Evolutionary conservation across 1,139 yeast species (phyloP), one percentile per base, ranked within the genome.

Genomic region (Tardiomyces digboiensis): DNA sequence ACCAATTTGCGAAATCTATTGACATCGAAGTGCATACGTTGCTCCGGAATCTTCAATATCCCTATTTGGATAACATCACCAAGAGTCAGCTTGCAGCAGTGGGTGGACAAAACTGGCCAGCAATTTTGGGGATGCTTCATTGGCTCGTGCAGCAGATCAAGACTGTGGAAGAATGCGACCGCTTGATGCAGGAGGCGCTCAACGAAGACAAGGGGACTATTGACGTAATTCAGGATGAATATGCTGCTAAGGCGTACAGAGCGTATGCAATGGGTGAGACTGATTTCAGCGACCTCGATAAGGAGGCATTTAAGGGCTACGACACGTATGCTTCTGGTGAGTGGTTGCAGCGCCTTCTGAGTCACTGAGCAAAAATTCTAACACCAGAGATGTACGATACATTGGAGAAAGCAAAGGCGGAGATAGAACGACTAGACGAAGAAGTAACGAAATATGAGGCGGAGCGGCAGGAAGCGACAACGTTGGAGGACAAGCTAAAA

Each of bases 51-150:
- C 63, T 87, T 49, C 76, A 76, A 43, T 89, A 88, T 57, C 97
- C 97, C 1, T 86, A 82, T 60, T 62, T 87, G 46, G 95, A 85
- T 39, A 71, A 84, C 0, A 80, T 88, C 39, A 84, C 82, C 60
- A 78, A 88, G 56, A 81, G 91, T 1, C 95, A 86, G 59, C 80
- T 88, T 29, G 80, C 89, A 41, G 96, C 96, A 0, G 96, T 87
- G 7, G 96, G 96, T 1, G 95, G 95, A 1, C 82, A 82, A 47
- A 82, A 82, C 55, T 87, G 97, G 97, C 89, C 87, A 16, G 75
- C 76, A 19, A 83, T 86, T 55, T 64, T 88, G 43, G 95, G 93
- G 1, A 77, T 88, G 74, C 67, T 87, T 29, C 79, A 82, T 60
- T 86, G 95, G 95, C 59, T 86, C 42, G 79, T 83, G 12, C 76